phyloP scores from a whole-genome alignment of 2,329 filamentous ascomycete species.

The Westerdykella ornata region DNA sequence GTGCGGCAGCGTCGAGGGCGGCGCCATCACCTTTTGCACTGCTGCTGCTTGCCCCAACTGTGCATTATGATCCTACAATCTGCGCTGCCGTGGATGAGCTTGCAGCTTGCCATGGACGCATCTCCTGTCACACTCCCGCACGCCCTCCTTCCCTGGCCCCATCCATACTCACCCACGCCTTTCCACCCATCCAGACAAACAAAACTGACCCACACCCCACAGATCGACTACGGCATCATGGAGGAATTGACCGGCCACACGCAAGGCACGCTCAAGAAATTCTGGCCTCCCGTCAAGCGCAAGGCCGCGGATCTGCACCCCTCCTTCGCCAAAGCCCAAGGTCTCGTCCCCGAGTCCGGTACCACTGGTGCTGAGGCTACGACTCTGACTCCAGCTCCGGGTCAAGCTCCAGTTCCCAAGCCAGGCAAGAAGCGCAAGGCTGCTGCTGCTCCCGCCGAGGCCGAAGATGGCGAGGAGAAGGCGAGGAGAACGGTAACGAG shows the following conservation, averaged over 20 bases:
- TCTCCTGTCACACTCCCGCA: too few relatives aligned
- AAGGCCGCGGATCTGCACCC: conserved; percentile 21
- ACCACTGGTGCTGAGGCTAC: too few relatives aligned
- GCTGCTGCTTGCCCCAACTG: too few relatives aligned
- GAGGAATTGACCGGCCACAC: conserved; percentile 25
- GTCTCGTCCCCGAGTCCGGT: not conserved
- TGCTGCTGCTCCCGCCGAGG: not conserved
- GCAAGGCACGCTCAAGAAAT: conserved; percentile 27
- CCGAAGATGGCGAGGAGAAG: not conserved
- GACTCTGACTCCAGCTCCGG: too few relatives aligned
- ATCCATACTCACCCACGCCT: not conserved
- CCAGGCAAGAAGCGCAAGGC: not conserved
- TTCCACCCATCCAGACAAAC: not conserved
- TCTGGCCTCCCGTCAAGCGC: conserved; percentile 28
- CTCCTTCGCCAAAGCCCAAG: conserved; percentile 16
- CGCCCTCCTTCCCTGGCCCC: not conserved
- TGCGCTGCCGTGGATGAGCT: too few relatives aligned
- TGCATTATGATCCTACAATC: too few relatives aligned
- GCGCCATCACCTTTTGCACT: too few relatives aligned
- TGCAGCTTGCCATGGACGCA: too few relatives aligned
- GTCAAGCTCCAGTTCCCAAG: too few relatives aligned
- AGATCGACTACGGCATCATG: conserved; percentile 30
- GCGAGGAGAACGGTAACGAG: not conserved
- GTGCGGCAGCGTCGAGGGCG: too few relatives aligned
- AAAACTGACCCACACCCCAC: not conserved